phyloP scores from a whole-genome alignment of 257 asterid species.

The Capsicum chinense region DNA sequence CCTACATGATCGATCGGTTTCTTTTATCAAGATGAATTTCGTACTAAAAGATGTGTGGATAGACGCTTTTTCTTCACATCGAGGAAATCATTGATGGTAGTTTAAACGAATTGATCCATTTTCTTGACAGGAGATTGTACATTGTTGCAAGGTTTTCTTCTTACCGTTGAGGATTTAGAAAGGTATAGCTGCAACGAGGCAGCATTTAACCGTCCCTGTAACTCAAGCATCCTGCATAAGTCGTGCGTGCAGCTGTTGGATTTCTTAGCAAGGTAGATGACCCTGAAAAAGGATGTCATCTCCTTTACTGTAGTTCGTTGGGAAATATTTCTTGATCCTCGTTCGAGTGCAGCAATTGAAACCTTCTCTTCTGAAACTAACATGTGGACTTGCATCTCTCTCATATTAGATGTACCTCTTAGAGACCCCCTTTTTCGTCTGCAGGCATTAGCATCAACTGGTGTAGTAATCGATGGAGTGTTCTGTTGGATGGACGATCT shows the following conservation, averaged over 20 bases:
- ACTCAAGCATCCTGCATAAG: neutral
- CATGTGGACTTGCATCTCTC: neutral
- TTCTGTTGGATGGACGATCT: neutral
- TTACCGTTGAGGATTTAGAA: neutral
- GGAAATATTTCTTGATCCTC: neutral
- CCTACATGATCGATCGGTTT: neutral
- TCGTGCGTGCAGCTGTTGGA: neutral
- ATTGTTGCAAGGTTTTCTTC: neutral
- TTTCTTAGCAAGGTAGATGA: neutral
- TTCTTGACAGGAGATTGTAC: neutral
- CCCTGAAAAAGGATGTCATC: neutral
- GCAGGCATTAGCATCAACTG: neutral
- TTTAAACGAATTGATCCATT: neutral
- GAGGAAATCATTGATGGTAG: neutral
- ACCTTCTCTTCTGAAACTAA: conserved; percentile 12
- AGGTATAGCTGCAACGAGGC: neutral
- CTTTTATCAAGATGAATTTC: neutral
- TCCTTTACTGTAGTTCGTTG: neutral
- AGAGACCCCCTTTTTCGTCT: too few relatives aligned
- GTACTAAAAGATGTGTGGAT: neutral
- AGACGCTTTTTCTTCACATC: neutral
- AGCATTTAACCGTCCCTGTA: neutral
- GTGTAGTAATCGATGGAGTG: neutral
- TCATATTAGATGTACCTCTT: neutral
- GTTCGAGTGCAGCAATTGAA: neutral